Evolutionary conservation across 345 rosid genomes (phyloP).

Genomic region (Aquilaria sinensis): DNA sequence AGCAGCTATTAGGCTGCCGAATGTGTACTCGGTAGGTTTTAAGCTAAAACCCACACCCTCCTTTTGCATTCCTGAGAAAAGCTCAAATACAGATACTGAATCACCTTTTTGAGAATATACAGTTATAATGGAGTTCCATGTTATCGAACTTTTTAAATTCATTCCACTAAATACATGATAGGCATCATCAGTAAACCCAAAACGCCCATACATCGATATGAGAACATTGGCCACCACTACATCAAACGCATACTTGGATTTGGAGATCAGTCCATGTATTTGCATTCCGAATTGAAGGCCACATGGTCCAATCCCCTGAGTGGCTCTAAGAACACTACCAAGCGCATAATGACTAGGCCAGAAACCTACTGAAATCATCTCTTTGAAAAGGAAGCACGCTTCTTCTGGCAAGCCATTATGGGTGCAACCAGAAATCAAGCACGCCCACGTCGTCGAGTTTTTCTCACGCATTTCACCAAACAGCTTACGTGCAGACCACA

Average conservation of each 20-base stretch:
- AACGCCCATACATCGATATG: slow-evolving; percentile 71
- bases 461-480: slow-evolving; percentile 72
- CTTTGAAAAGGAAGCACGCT: slow-evolving; percentile 43
- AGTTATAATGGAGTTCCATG: slow-evolving; percentile 78
- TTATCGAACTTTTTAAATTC: slow-evolving; percentile 41
- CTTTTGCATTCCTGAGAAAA: slow-evolving; percentile 58
- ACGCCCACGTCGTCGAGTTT: slow-evolving; percentile 75
- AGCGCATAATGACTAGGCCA: slow-evolving; percentile 55
- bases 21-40: slow-evolving; percentile 81
- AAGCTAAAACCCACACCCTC: slow-evolving; percentile 26
- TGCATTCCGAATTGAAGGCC: slow-evolving; percentile 63
- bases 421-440: slow-evolving; percentile 66
- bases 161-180: slow-evolving; percentile 55
- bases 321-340: slow-evolving; percentile 67
- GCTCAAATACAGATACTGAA: slow-evolving; percentile 42
- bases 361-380: slow-evolving; percentile 46
- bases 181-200: slow-evolving; percentile 37
- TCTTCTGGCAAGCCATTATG: slow-evolving; percentile 44
- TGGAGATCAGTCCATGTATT: slow-evolving; percentile 59
- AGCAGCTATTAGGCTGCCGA: slow-evolving; percentile 70
- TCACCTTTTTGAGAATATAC: slow-evolving; percentile 60
- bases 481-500: slow-evolving; percentile 45
- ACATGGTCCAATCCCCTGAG: slow-evolving; percentile 39
- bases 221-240: slow-evolving; percentile 56
- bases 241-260: slow-evolving; percentile 47